phyloP scores from a whole-genome alignment of 495 filamentous ascomycete genomes.

The Podospora sp. region DNA sequence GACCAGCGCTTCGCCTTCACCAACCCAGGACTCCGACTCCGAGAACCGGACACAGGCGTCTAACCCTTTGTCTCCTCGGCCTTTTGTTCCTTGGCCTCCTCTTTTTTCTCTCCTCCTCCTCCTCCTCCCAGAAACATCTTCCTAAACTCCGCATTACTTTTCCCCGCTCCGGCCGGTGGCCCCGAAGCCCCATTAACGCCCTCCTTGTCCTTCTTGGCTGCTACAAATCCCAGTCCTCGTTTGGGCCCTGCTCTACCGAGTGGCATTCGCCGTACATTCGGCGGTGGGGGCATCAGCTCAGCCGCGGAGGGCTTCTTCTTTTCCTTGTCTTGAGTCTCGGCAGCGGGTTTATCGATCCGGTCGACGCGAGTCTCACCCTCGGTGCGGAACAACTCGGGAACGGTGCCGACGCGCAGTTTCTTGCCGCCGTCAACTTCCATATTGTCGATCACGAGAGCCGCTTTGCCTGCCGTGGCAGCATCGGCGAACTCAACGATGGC shows the following conservation, averaged over 20 bases:
- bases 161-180: conserved; percentile 42
- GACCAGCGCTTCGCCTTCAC: neutral
- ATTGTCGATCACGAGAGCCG: conserved; percentile 71
- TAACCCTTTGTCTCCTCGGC: neutral
- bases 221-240: conserved; percentile 53
- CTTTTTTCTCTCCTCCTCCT: neutral
- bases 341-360: conserved; percentile 51
- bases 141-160: conserved; percentile 65
- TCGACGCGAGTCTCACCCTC: conserved; percentile 57
- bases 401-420: conserved; percentile 67
- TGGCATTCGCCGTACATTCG: conserved; percentile 62
- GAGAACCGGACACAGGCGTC: neutral
- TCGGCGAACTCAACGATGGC: conserved; percentile 82
- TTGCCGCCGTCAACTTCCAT: conserved; percentile 66
- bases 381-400: conserved; percentile 66
- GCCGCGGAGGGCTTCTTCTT: conserved; percentile 38
- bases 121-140: conserved; percentile 23
- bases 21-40: neutral
- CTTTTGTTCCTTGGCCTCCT: neutral
- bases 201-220: conserved; percentile 39
- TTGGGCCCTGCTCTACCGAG: conserved; percentile 59
- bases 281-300: conserved; percentile 54
- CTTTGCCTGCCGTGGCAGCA: conserved; percentile 71
- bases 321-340: conserved; percentile 29
- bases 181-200: conserved; percentile 26